Evolutionary conservation across 2,329 filamentous ascomycete genomes (phyloP), one percentile per base, ranked within the genome.

Genomic region (Blastomyces parvus): DNA sequence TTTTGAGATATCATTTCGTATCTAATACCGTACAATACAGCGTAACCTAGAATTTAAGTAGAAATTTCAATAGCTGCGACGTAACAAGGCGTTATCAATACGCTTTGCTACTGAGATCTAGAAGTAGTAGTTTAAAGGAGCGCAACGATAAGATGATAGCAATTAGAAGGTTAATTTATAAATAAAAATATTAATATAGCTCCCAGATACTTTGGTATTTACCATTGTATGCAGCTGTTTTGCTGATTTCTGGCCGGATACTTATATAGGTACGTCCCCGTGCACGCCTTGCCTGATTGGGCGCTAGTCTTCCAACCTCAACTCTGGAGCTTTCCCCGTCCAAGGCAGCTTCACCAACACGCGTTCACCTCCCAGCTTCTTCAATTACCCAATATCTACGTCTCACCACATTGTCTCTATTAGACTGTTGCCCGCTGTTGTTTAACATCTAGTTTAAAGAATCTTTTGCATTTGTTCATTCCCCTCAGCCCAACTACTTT

Each of bases 321-420:
- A 56, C 46, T 58, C 30, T 25, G 38, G 60, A 55, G 48, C 57
- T 63, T 71, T 71, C 57, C 14, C 44, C 38, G 57, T 59, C 25
- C 57, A 46, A 75, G 73, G 72, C 73, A 74, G 67, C 72, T 72
- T 69, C 67, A 69, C 67, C 70, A 70, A 74, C 70, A 74, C 74
- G 73, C 74, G 73, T 72, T 68, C 65, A 63, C 55, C 4, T 40
- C 17, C 27, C 40, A 57, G 44, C 53, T 59, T 42, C 38, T 33
- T 40, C 4, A 52, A 44, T 25, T 60, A 14, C 11, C 50, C 38
- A 33, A 68, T 69, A 67, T 69, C 67, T 57, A 65, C 60, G 65
- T 65, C 66, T 66, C 65, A 65, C 66, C 63, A 22, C 11, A 64
- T 64, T 64, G 64, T 67, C 65, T 44, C 42, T 62, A 14, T 62